Conservation (phyloP, 2,329 filamentous ascomycete species). For the Cladosporium austrohemisphaericum region DNA sequence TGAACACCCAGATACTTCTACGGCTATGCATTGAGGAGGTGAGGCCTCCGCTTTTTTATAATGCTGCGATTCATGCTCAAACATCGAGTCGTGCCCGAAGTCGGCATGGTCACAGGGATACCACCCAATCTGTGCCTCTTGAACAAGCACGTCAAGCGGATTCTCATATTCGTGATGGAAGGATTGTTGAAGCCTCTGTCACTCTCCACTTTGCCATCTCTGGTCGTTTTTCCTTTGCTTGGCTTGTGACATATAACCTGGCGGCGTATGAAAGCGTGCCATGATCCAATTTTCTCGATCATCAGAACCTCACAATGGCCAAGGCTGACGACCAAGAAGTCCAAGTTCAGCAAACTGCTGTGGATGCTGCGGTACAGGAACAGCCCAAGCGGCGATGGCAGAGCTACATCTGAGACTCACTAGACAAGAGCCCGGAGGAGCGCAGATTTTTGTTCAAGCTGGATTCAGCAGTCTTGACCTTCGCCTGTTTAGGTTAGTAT, state of each 20-base stretch:
- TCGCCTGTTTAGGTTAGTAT: conserved; percentile 41
- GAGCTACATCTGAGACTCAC: conserved; percentile 51
- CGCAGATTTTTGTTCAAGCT: conserved; percentile 49
- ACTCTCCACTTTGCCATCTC: background rate
- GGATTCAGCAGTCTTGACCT: conserved; percentile 47
- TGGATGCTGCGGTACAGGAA: conserved; percentile 17
- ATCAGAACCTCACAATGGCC: background rate
- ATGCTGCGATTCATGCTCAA: background rate
- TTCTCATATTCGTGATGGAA: background rate
- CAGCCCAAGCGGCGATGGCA: conserved; percentile 39
- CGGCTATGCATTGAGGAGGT: background rate
- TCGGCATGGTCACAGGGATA: no score
- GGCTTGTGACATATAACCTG: no score
- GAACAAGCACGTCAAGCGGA: background rate
- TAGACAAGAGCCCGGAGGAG: conserved; percentile 51
- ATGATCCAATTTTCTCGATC: no score
- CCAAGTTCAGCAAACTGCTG: conserved; percentile 5
- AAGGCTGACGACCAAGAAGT: conserved; percentile 1
- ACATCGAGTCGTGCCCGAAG: no score
- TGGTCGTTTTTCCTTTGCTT: background rate
- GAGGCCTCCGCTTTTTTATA: no score
- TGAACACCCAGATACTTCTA: no score
- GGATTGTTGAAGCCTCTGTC: background rate
- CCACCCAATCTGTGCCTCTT: background rate
- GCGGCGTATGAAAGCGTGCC: no score